A percentile compares a stretch with the other conserved stretches of the same genome.
phyloP scores from a whole-genome alignment of 208 protist genomes.

The Acanthamoeba culbertsoni region DNA sequence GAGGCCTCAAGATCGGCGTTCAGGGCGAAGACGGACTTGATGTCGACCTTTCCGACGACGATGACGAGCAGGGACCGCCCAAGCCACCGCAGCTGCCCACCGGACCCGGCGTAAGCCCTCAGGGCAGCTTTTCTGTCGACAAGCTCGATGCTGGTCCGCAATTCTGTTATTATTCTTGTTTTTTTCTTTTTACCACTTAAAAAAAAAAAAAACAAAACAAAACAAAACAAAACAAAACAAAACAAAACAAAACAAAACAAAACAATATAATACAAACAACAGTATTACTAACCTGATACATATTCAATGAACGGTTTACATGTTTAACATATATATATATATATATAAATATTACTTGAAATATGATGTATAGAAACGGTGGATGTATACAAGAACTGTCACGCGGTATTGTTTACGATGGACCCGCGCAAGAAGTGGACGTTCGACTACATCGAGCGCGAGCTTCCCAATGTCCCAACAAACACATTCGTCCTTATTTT shows the following conservation, averaged over 20 bases:
- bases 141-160: neutral
- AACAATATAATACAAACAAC: too few species aligned
- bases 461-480: constrained; percentile 66
- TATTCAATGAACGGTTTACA: too few species aligned
- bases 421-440: constrained; percentile 74
- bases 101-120: neutral
- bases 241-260: too few species aligned
- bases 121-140: constrained; percentile 16
- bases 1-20: neutral
- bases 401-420: constrained; percentile 70
- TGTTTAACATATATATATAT: too few species aligned
- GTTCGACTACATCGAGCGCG: constrained; percentile 65
- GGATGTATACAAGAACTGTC: constrained; percentile 68
- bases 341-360: too few species aligned
- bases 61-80: neutral
- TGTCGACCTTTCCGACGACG: neutral
- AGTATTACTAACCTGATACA: too few species aligned
- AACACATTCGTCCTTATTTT: constrained; percentile 58
- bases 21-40: neutral
- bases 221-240: constrained; percentile 14
- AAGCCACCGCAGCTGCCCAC: neutral
- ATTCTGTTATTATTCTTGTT: neutral
- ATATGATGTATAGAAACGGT: constrained; percentile 38
- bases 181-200: neutral
- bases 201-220: too few species aligned